Evolutionary conservation across 2,329 filamentous ascomycete genomes (phyloP).

Genomic region (Fusarium coicis): DNA sequence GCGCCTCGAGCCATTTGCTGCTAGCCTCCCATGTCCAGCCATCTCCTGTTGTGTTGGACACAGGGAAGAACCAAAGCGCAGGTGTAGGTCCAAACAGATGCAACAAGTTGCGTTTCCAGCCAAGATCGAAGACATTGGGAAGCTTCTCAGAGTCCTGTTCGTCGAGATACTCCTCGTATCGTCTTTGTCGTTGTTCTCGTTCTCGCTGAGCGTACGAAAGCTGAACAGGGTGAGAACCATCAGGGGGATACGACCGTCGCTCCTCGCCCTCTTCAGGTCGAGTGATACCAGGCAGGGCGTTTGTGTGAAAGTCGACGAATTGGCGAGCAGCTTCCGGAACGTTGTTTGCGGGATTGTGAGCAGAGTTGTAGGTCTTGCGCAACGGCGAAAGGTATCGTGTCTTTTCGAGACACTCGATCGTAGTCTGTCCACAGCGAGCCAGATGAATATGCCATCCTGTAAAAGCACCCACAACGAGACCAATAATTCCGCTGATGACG

Average conservation of each 20-base stretch:
- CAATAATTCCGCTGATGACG: constrained; percentile 90
- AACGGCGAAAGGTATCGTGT: constrained; percentile 90
- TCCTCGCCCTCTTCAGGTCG: constrained; percentile 84
- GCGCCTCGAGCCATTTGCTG: constrained; percentile 78
- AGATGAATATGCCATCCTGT: constrained; percentile 92
- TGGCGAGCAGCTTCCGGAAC: constrained; percentile 72
- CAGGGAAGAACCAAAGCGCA: constrained; percentile 80
- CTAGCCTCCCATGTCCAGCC: constrained; percentile 96
- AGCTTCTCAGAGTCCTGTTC: constrained; percentile 89
- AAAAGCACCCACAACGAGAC: constrained; percentile 87
- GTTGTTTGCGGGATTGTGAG: constrained; percentile 63
- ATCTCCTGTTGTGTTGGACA: constrained; percentile 88
- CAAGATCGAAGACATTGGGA: constrained; percentile 93
- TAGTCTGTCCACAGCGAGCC: constrained; percentile 83
- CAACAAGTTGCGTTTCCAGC: constrained; percentile 79
- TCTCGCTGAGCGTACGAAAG: constrained; percentile 67
- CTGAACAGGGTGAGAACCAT: constrained; percentile 55
- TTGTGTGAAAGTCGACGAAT: constrained; percentile 83
- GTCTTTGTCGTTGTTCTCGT: constrained; percentile 62
- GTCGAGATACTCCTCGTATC: constrained; percentile 81
- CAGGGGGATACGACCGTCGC: constrained; percentile 46
- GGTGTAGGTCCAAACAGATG: constrained; percentile 84
- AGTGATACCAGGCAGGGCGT: constrained; percentile 82
- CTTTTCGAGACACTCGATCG: constrained; percentile 96
- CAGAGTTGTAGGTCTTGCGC: constrained; percentile 73